Base-by-base conservation (phyloP, 208 protist species). In the Herpetomonas samuelpessoai region DNA sequence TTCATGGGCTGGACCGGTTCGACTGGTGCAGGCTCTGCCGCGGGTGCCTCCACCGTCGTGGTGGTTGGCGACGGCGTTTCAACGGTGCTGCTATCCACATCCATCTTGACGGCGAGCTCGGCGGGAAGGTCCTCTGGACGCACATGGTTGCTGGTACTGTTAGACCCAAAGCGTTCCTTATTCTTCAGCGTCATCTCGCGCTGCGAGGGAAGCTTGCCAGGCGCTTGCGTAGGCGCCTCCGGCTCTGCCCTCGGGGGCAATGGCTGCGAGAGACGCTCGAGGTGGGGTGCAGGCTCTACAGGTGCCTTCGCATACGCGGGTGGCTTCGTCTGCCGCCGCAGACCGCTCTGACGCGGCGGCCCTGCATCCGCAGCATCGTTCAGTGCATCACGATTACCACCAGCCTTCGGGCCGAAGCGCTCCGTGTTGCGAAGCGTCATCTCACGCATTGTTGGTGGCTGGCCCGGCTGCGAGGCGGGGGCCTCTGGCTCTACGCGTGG, bases 131-230 rank as follows among this genome's bases (percentile, higher is more conserved):
- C 57, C 19, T 27, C 39, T 28, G 57, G 30, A 14, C 44, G 57
- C 24, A 54, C 47, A 47, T 63, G 57, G 48, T 63, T 41, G 29
- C 30, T 46, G 21, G 28, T 35, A 21, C 35, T 41, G 35, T 63
- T 63, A 18, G 57, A 47, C 4, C 57, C 57, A 22, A 44, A 3
- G 46, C 44, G 27, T 47, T 53, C 30, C 3, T 44, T 47, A 1
- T 30, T n/a, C 1, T 28, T 24, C 2, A 63, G 30, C 1, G 47
- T 63, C 28, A 12, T 28, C 26, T 63, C 57, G 0, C 57, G 57
- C 16, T 54, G 18, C 16, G 57, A 63, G 4, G 57, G 57, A 44
- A 63, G 57, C 39, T n/a, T 3, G 12, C 57, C 57, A 35, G 47
- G 12, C n/a, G 18, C 47, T 16, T n/a, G 46, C 31, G 31, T 19